phyloP scores from a whole-genome alignment of 106 monocot genomes.

The Allium fistulosum region DNA sequence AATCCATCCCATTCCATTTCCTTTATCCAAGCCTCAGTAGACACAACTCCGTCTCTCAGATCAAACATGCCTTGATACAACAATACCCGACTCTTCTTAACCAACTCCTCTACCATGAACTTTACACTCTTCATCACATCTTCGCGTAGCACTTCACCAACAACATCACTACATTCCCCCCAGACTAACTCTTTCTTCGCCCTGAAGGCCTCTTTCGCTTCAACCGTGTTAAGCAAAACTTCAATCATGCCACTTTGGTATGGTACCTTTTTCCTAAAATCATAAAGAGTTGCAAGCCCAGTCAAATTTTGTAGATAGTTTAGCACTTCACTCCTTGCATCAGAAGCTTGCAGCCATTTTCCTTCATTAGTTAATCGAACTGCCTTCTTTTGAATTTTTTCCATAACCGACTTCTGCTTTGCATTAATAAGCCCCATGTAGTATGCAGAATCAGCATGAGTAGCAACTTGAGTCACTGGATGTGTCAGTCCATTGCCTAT shows the following conservation, averaged over 20 bases:
- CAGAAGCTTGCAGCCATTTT: constrained; percentile 45
- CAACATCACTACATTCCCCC: constrained; percentile 49
- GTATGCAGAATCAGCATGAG: constrained; percentile 59
- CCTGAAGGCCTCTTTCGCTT: constrained; percentile 42
- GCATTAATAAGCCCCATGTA: constrained; percentile 60
- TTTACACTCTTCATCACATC: constrained; percentile 90
- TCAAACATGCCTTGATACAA: constrained; percentile 73
- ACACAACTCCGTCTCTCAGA: constrained; percentile 69
- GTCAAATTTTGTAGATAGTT: constrained; percentile 38
- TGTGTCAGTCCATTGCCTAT: constrained; percentile 87
- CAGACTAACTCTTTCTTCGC: constrained; percentile 17
- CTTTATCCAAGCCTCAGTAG: constrained; percentile 78
- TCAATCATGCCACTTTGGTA: constrained; percentile 27
- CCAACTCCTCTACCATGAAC: constrained; percentile 52
- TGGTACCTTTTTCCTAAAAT: constrained; percentile 35
- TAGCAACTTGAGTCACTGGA: constrained; percentile 56
- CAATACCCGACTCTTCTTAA: constrained; percentile 40
- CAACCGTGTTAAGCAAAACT: constrained; percentile 30
- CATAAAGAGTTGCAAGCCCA: constrained; percentile 67
- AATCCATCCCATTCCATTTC: constrained; percentile 68
- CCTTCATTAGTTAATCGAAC: constrained; percentile 18
- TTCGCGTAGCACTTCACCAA: constrained; percentile 19
- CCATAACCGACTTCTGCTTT: constrained; percentile 31
- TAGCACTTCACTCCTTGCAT: constrained; percentile 37
- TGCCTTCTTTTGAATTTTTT: constrained; percentile 39